A percentile compares a stretch with the other conserved stretches of the same genome.
Conservation (phyloP, 2,329 filamentous ascomycete species). For the Coleophoma cylindrospora region DNA sequence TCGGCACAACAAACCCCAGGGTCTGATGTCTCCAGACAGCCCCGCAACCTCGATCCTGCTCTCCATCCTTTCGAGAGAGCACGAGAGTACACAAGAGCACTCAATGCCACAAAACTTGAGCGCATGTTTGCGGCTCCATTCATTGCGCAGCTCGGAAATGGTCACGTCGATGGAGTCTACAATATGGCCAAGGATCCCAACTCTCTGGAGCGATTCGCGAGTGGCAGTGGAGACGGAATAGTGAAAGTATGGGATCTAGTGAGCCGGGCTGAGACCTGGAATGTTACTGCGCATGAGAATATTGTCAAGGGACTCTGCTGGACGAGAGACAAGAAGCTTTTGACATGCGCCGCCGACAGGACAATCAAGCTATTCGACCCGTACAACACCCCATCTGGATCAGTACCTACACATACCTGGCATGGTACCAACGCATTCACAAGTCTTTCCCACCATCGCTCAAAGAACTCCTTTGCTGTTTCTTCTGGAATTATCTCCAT, state of each 20-base stretch:
- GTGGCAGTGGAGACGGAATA: constrained; percentile 85
- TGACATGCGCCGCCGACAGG: constrained; percentile 82
- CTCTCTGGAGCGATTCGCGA: constrained; percentile 69
- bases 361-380: constrained; percentile 91
- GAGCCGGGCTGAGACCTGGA: constrained; percentile 68
- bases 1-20: constrained; percentile 62
- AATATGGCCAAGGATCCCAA: constrained; percentile 75
- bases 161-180: constrained; percentile 90
- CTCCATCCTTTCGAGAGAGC: constrained; percentile 89
- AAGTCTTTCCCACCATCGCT: constrained; percentile 76
- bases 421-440: constrained; percentile 81
- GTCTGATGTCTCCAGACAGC: constrained; percentile 58
- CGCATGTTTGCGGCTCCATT: constrained; percentile 88
- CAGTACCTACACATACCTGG: constrained; percentile 77
- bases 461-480: constrained; percentile 72
- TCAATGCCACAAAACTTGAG: constrained; percentile 87
- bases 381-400: constrained; percentile 64
- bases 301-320: constrained; percentile 89
- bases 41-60: constrained; percentile 74
- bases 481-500: constrained; percentile 76
- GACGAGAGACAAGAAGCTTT: constrained; percentile 77
- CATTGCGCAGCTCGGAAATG: constrained; percentile 77
- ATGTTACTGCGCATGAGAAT: constrained; percentile 81
- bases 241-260: constrained; percentile 90
- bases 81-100: constrained; percentile 72